Evolutionary conservation across 75 land plant genomes (phyloP).

Genomic region (Isoetes taiwanensis): DNA sequence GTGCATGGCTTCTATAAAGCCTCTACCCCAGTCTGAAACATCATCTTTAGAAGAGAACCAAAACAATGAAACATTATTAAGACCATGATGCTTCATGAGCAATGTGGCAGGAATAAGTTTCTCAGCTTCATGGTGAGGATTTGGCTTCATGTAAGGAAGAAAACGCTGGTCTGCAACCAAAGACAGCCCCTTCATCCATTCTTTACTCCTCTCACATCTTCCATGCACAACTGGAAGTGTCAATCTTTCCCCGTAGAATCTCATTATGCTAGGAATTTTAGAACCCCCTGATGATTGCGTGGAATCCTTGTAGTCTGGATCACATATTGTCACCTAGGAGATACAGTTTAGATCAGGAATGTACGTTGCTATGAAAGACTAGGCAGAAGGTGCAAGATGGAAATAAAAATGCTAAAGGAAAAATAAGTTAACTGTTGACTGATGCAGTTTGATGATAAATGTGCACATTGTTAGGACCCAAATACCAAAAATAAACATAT

Average conservation of each 20-base stretch:
- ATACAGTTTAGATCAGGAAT: too few species aligned
- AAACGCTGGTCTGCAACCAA: constrained; percentile 33
- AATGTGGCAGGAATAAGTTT: constrained; percentile 37
- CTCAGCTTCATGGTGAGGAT: constrained; percentile 51
- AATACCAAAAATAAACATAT: too few species aligned
- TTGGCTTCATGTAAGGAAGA: constrained; percentile 32
- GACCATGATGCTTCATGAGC: constrained; percentile 3
- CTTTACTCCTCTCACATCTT: constrained; percentile 12
- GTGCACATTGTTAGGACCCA: too few species aligned
- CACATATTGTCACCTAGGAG: too few species aligned
- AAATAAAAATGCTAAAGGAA: too few species aligned
- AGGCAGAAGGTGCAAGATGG: too few species aligned
- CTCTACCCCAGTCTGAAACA: constrained; percentile 29
- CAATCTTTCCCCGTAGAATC: constrained; percentile 30
- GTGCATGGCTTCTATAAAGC: constrained; percentile 23
- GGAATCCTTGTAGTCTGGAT: too few species aligned
- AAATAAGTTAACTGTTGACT: too few species aligned
- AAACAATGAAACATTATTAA: constrained; percentile 17
- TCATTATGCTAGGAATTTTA: constrained; percentile 11
- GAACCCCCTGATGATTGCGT: neutral
- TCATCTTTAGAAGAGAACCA: constrained; percentile 24
- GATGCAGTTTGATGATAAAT: too few species aligned
- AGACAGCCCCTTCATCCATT: constrained; percentile 23
- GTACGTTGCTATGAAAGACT: too few species aligned
- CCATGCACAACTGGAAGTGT: constrained; percentile 21